Evolutionary conservation across 805 yeast genomes (phyloP), one percentile per base, ranked within the genome.

Genomic region (Metschnikowia noctiluminum): DNA sequence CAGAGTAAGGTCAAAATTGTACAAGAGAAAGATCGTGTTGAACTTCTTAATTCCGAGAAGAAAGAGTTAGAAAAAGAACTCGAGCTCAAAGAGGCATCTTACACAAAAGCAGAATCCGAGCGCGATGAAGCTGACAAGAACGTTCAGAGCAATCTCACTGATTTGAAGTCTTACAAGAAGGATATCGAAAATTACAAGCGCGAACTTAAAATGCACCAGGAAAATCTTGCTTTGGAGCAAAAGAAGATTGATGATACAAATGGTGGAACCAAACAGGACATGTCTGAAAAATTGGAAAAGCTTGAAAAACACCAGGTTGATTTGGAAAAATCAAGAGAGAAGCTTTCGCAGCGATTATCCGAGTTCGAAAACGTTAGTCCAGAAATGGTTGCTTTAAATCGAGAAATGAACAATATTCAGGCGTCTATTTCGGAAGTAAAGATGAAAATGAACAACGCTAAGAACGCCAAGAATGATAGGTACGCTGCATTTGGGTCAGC

Each of bases 401-500:
- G 40, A n/a, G 60, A 55, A 15, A 26, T 45, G 6, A 45, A 45
- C 9, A 56, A 53, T 14, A 43, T 46, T 14, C 36, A 16, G 15
- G n/a, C 41, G 9, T 9, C 46, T 11, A 49, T 43, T 10, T 10
- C 14, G 9, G 32, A 48, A 9, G 40, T 53, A 7, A 39, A 43
- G 14, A 51, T 46, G 13, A 51, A 47, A 38, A 41, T 48, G 14
- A 26, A 42, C 13, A 52, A 42, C 14, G 39, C 52, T 7, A 56
- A 51, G 13, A 47, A 48, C 30, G 51, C 49, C 35, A 56, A 54
- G 28, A 54, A 57, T 26, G 69, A 68, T 51, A 63, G 74, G 62
- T 66, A 70, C 39, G 71, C 74, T 11, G 78, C 83, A 1, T 85
- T 81, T 72, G 85, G 84, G 7, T 52, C 52, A 1, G 66, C 69